phyloP scores from a whole-genome alignment of 2,329 filamentous ascomycete species.

The Talaromyces sp. region DNA sequence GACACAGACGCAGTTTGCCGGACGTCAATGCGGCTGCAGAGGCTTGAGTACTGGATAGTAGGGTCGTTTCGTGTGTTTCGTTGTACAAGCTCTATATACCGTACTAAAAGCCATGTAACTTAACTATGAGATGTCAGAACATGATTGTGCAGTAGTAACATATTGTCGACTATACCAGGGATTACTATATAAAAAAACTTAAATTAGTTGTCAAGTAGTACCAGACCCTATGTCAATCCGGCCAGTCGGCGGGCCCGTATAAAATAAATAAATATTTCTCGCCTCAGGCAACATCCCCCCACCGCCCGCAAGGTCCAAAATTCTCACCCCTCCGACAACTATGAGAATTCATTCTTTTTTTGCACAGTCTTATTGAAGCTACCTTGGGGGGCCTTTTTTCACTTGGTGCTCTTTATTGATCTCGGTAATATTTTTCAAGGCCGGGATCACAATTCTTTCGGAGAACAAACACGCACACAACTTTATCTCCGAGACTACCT shows the following conservation, averaged over 20 bases:
- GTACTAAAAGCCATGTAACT: slow-evolving; percentile 6
- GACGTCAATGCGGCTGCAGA: slow-evolving; percentile 14
- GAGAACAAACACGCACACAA: slow-evolving; percentile 13
- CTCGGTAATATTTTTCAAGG: neutral
- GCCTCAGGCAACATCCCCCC: slow-evolving; percentile 15
- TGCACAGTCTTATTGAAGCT: neutral
- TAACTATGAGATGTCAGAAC: slow-evolving; percentile 5
- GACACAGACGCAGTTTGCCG: slow-evolving; percentile 22
- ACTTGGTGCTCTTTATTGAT: neutral
- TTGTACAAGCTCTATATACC: slow-evolving; percentile 1
- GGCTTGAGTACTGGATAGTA: slow-evolving; percentile 3
- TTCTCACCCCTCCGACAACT: slow-evolving; percentile 14
- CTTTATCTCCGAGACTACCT: slow-evolving; percentile 13
- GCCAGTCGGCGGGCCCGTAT: neutral
- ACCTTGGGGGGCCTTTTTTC: neutral
- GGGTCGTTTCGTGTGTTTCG: neutral
- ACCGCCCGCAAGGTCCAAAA: slow-evolving; percentile 16
- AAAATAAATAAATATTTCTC: neutral
- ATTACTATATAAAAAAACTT: neutral
- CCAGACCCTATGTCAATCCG: no score
- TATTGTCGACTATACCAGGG: neutral
- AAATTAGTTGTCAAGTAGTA: neutral
- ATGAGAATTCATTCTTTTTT: neutral
- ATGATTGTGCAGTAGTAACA: neutral
- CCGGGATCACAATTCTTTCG: neutral